Evolutionary conservation across 495 filamentous ascomycete species (phyloP), one percentile per base, ranked within the genome.

Genomic region (Penicillium soppii): DNA sequence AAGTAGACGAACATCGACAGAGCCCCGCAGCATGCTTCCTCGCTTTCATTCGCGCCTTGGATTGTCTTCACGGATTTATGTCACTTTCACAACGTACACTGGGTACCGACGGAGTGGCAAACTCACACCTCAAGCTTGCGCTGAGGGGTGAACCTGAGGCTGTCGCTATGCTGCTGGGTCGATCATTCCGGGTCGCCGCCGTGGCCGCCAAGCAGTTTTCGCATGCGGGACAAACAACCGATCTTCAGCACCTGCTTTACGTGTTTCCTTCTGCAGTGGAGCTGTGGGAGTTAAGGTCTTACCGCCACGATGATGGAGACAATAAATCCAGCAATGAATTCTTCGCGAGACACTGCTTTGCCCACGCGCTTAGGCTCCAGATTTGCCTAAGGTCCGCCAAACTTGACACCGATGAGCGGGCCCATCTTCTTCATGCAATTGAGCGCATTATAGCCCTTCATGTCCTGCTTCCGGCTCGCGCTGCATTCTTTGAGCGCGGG

Each of bases 371-470:
- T 21, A 62, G 72, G 42, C 62, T 77, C 12, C 62, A 74, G 20
- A 56, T 63, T 33, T 70, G 65, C 22, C 47, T 73, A 4, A 60
- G 67, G 13, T 59, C 58, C 13, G 50, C 62, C 48, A 65, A 62
- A 26, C 58, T 71, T 7, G 68, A 73, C 32, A 71, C 70, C 8
- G 71, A 73, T 50, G 71, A 74, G 41, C 66, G 65, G 35, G 54
- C 55, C 17, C 63, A 66, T 22, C 64, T 77, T 5, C 50, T 73
- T 12, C 69, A 69, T 50, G 59, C 68, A 13, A 41, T 95, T 4
- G 83, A 89, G 49, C 76, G 77, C 2, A 72, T 91, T 16, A 59
- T 91, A 44, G 79, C 82, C n/a, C 76, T 78, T 22, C 85, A 90
- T 70, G 73, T 95, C 25, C 75, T 95, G 16, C 67, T 85, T 2